Conservation (phyloP, 257 asterid genomes). For the Solanum pimpinellifolium region DNA sequence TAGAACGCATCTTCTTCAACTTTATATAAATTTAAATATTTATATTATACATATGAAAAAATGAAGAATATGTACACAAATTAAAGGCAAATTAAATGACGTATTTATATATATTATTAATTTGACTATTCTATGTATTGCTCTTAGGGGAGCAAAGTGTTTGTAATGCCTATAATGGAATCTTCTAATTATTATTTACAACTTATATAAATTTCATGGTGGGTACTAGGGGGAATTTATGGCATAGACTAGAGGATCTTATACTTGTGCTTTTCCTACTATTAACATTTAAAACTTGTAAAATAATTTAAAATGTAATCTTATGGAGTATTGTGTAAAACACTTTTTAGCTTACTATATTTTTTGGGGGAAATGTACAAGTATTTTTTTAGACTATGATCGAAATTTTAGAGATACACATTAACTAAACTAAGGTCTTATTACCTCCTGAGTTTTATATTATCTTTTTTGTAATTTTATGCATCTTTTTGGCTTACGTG, state of each 20-base stretch:
- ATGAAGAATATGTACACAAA: accelerated
- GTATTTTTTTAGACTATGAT: no score
- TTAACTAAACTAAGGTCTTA: no score
- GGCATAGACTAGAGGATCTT: background rate
- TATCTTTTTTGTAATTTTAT: no score
- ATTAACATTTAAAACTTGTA: background rate
- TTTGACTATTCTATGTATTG: background rate
- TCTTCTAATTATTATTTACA: background rate
- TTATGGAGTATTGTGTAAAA: background rate
- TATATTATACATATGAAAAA: no score
- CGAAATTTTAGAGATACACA: no score
- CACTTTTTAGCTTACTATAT: background rate
- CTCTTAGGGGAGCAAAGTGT: background rate
- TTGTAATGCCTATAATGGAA: background rate
- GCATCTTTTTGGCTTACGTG: no score
- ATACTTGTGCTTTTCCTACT: background rate
- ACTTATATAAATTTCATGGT: background rate
- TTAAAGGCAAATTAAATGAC: background rate
- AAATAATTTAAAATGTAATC: background rate
- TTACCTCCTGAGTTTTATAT: no score
- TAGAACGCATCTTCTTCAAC: no score
- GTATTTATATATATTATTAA: background rate
- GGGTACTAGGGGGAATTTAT: background rate
- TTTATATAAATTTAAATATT: no score
- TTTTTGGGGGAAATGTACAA: no score